Percentiles rank a stretch among this genome's conserved stretches.
phyloP scores from a whole-genome alignment of 1,284 basidiomycete genomes.

The Ustilago crameri region DNA sequence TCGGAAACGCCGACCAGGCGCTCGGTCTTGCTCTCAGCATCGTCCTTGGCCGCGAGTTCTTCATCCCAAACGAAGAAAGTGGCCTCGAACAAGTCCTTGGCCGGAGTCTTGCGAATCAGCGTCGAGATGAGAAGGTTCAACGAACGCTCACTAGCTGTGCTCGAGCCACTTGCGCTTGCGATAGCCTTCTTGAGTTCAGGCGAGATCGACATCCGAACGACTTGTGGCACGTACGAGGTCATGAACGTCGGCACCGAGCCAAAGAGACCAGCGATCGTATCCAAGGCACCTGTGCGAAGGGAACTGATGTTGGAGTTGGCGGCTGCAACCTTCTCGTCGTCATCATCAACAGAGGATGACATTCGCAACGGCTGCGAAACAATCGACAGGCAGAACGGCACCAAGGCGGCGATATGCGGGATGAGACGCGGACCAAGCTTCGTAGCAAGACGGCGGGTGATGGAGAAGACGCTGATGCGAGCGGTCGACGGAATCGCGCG shows the following conservation, averaged over 20 bases:
- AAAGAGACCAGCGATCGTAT: conserved; percentile 55
- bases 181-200: conserved; percentile 39
- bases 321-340: conserved; percentile 5
- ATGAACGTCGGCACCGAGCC: conserved; percentile 63
- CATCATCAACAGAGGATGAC: conserved; percentile 12
- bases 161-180: conserved; percentile 38
- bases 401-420: conserved; percentile 57
- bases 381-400: conserved; percentile 41
- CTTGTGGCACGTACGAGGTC: conserved; percentile 46
- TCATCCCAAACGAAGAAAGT: conserved; percentile 53
- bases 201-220: conserved; percentile 43
- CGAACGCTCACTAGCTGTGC: conserved; percentile 39
- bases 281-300: conserved; percentile 52
- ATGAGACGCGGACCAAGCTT: conserved; percentile 63
- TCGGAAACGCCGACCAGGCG: conserved; percentile 48
- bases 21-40: conserved; percentile 14
- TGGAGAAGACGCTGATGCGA: conserved; percentile 49
- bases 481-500: conserved; percentile 22
- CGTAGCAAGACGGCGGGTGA: conserved; percentile 46
- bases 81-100: conserved; percentile 47
- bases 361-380: conserved; percentile 15
- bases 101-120: conserved; percentile 36
- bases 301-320: conserved; percentile 32
- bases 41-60: conserved; percentile 15
- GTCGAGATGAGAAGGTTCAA: conserved; percentile 40